Base-by-base conservation (phyloP, 1,284 basidiomycete genomes). In the Meira nashicola region DNA sequence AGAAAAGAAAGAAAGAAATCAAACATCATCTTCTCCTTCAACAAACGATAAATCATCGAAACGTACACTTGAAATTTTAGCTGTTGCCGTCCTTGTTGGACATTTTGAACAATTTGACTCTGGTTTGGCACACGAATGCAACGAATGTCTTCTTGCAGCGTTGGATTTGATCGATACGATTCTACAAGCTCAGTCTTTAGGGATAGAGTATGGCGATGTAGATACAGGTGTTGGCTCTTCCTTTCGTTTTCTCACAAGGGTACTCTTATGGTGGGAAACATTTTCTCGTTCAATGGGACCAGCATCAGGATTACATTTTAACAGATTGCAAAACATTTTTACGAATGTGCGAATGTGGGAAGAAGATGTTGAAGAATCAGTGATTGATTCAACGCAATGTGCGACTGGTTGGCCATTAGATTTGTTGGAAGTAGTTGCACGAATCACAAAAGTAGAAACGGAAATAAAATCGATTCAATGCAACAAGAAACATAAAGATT, bases 61-160 rank as follows among this genome's bases (percentile, higher is more conserved):
- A 14, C 47, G 21, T 15, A 50, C 21, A 15, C 21, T 50, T 2
- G 47, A 50, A 14, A 50, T 50, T 25, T 6, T 50, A n/a, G 47
- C 47, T 15, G 47, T 14, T 15, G 47, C 47, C 15, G 21, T 50
- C 21, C 21, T 50, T 15, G 21, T 50, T 37, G 47, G 47, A 4
- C 47, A 50, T 37, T 14, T 50, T 14, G 47, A 50, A 21, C 47
- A 50, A 14, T 50, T 50, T 50, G 47, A 50, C 14, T n/a, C 21
- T 14, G 47, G 47, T 37, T 6, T 50, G 3, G 47, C 23, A n/a
- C 2, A 15, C 10, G 15, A 50, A 15, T 5, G 15, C 6, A 50
- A 17, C n/a, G 47, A n/a, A 4, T 50, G 47, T 14, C 14, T 50
- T 15, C 14, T n/a, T 17, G 15, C 14, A 4, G 21, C 47, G 21